A percentile compares a stretch with the other conserved stretches of the same genome.
These are phyloP conservation scores for Oxyria digyna DNA, from an alignment of 148 eudicot genomes.

Conservation along the genomic window DNA sequence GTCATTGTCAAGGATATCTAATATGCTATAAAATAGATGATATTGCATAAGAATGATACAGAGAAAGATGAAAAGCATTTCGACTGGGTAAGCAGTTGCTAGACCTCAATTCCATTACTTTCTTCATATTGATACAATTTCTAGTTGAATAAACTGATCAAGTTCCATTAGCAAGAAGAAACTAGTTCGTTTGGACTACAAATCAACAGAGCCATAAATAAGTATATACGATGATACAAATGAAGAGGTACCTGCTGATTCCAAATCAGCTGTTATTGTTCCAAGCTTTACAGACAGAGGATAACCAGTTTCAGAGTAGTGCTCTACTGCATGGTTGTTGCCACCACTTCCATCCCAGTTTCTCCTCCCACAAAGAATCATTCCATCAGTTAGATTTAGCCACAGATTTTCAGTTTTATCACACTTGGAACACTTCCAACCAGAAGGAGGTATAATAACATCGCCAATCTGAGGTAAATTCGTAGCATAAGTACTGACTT, in stretches of 20 bases:
- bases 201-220: not conserved
- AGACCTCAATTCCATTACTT: not conserved
- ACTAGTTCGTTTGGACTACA: not conserved
- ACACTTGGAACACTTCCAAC: conserved; percentile 92
- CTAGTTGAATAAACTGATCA: not conserved
- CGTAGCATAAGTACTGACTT: conserved; percentile 56
- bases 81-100: not conserved
- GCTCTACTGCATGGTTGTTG: conserved; percentile 88
- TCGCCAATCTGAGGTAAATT: conserved; percentile 65
- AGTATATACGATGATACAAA: not conserved
- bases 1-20: conserved; percentile 21
- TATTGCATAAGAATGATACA: not conserved
- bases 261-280: conserved; percentile 81
- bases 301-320: conserved; percentile 51
- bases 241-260: conserved; percentile 66
- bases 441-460: conserved; percentile 64
- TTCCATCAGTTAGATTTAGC: conserved; percentile 89
- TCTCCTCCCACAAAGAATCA: conserved; percentile 87
- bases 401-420: conserved; percentile 92
- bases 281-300: conserved; percentile 98
- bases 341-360: conserved; percentile 98
- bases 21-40: not conserved
- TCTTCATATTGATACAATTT: not conserved
- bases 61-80: not conserved
- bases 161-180: not conserved